These are phyloP conservation scores for Polymyxa betae DNA, from an alignment of 208 protist species.

Conservation along the genomic window DNA sequence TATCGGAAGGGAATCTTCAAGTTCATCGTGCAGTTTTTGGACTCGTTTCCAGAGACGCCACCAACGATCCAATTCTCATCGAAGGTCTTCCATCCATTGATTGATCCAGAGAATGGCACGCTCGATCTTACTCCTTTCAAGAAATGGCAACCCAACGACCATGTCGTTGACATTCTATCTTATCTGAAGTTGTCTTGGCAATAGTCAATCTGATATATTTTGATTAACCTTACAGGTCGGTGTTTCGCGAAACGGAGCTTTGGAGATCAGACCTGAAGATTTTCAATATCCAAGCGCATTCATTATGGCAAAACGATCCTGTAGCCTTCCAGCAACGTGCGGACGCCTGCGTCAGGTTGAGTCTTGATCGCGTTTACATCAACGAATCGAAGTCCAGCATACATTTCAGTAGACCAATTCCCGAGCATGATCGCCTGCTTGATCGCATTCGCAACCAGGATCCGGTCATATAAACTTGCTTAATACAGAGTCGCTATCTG, in stretches of 20 bases:
- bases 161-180: not conserved
- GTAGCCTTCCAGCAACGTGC: not conserved
- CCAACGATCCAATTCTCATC: not conserved
- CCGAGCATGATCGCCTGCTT: not conserved
- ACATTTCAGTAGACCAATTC: not conserved
- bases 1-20: not conserved
- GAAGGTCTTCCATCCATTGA: not conserved
- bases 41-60: not conserved
- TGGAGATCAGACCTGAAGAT: not conserved
- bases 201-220: too few relatives aligned
- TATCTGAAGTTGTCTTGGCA: not conserved
- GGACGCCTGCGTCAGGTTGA: not conserved
- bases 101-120: not conserved
- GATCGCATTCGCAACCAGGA: not conserved
- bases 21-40: not conserved
- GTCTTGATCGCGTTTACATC: not conserved
- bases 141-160: not conserved
- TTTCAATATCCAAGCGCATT: too few relatives aligned
- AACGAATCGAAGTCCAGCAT: constrained; percentile 11
- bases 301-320: too few relatives aligned
- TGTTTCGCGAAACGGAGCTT: not conserved
- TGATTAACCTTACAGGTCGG: too few relatives aligned
- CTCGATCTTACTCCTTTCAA: not conserved
- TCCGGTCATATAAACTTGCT: too few relatives aligned
- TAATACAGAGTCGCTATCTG: too few relatives aligned